A percentile compares a stretch with the other conserved stretches of the same genome.
phyloP scores from a whole-genome alignment of 306 rosid genomes.

The Rosa rugosa region DNA sequence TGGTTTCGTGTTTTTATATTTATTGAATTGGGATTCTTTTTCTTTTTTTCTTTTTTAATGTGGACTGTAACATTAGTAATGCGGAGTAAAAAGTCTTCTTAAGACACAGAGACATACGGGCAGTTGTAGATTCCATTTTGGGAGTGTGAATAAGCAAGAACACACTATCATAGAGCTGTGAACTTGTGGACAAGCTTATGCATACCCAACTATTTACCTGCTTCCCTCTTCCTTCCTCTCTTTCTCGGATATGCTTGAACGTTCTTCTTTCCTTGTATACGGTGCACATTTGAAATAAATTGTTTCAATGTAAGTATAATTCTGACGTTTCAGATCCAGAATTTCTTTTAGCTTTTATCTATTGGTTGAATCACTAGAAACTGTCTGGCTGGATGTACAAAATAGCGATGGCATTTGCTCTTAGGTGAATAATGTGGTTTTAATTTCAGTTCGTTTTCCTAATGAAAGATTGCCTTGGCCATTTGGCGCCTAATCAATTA shows the following conservation, averaged over 20 bases:
- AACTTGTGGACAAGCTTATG: constrained; percentile 36
- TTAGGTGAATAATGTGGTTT: background rate
- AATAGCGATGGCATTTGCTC: background rate
- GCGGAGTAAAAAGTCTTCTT: constrained; percentile 17
- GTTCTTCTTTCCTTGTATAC: background rate
- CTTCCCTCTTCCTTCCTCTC: background rate
- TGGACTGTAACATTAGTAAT: constrained; percentile 41
- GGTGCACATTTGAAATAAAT: constrained; percentile 11
- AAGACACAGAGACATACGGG: constrained; percentile 33
- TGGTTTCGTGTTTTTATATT: constrained; percentile 11
- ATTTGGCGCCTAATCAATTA: no score
- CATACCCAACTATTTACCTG: constrained; percentile 11
- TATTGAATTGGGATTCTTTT: constrained; percentile 26
- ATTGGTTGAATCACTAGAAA: no score
- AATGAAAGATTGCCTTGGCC: no score
- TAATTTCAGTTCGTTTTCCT: background rate
- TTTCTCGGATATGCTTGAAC: background rate
- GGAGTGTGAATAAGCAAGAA: constrained; percentile 43
- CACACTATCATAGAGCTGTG: constrained; percentile 39
- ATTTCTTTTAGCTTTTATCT: background rate
- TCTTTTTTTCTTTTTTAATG: background rate
- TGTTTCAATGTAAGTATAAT: constrained; percentile 3
- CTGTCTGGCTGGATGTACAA: background rate
- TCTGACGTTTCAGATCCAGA: background rate
- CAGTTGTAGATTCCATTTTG: constrained; percentile 43